Evolutionary conservation across 148 eudicot species (phyloP).

Genomic region (Oxyria digyna): DNA sequence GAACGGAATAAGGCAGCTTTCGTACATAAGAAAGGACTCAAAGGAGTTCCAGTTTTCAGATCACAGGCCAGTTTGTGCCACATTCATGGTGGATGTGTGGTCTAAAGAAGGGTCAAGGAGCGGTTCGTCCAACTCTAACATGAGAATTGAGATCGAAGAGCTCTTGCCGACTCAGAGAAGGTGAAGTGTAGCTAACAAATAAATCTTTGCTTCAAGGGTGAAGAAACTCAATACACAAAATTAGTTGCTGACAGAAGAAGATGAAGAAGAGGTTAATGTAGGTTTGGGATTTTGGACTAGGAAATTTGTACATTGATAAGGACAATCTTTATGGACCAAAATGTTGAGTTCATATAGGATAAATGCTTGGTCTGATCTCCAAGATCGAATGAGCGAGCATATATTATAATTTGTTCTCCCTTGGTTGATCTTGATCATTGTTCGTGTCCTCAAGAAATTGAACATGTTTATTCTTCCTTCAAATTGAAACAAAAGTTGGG

Average conservation of each 20-base stretch:
- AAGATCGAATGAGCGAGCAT: too few relatives aligned
- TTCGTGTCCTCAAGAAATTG: too few relatives aligned
- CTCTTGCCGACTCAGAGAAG: conserved; percentile 9
- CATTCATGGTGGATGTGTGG: conserved; percentile 29
- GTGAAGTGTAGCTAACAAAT: neutral
- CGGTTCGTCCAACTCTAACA: conserved; percentile 6
- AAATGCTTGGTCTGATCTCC: too few relatives aligned
- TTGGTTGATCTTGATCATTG: too few relatives aligned
- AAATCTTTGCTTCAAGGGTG: neutral
- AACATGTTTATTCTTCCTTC: too few relatives aligned
- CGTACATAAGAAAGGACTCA: conserved; percentile 42
- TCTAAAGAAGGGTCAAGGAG: conserved; percentile 6
- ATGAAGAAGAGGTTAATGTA: neutral
- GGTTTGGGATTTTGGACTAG: neutral
- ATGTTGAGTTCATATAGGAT: neutral
- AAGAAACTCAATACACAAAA: neutral
- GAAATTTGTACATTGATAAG: neutral
- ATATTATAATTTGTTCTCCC: too few relatives aligned
- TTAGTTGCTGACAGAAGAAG: neutral
- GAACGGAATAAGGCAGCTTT: conserved; percentile 34
- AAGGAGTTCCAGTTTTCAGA: conserved; percentile 42
- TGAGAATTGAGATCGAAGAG: conserved; percentile 28
- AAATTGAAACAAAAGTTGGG: too few relatives aligned
- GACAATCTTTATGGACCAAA: too few relatives aligned
- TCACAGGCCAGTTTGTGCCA: conserved; percentile 64